A percentile compares a stretch with the other conserved stretches of the same genome.
Conservation (phyloP, 495 filamentous ascomycete genomes). For the Aspergillus bertholletiae region DNA sequence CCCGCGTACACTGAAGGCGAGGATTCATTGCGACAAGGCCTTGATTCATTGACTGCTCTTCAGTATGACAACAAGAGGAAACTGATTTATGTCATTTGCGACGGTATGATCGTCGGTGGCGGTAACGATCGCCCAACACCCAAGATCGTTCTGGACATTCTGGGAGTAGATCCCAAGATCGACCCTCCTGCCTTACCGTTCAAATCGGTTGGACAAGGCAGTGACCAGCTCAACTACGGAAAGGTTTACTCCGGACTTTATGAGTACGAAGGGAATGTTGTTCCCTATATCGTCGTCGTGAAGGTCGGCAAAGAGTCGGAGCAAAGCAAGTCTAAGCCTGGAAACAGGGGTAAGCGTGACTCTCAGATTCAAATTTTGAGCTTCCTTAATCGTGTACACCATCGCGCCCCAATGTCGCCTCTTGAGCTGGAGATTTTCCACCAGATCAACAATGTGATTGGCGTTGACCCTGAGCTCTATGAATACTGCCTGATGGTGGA, state of each 20-base stretch:
- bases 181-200: constrained; percentile 92
- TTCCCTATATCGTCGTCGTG: constrained; percentile 92
- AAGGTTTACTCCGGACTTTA: constrained; percentile 99
- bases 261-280: constrained; percentile 95
- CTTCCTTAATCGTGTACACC: constrained; percentile 97
- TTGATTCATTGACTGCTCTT: constrained; percentile 90
- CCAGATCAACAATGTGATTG: constrained; percentile 98
- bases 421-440: constrained; percentile 98
- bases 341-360: constrained; percentile 97
- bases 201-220: constrained; percentile 84
- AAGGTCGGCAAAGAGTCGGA: constrained; percentile 98
- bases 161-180: constrained; percentile 94
- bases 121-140: constrained; percentile 96
- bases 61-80: constrained; percentile 98
- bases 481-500: constrained; percentile 98
- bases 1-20: constrained; percentile 98
- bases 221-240: constrained; percentile 93
- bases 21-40: constrained; percentile 83
- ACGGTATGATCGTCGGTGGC: constrained; percentile 93
- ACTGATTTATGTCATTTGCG: constrained; percentile 88
- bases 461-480: constrained; percentile 94
- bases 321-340: constrained; percentile 85
- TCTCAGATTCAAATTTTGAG: constrained; percentile 80
- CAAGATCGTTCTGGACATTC: constrained; percentile 94
- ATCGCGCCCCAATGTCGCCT: constrained; percentile 88